A percentile compares a stretch with the other conserved stretches of the same genome.
These are phyloP conservation scores for Mycena indigotica DNA, from an alignment of 768 basidiomycete genomes.

Conservation along the genomic window DNA sequence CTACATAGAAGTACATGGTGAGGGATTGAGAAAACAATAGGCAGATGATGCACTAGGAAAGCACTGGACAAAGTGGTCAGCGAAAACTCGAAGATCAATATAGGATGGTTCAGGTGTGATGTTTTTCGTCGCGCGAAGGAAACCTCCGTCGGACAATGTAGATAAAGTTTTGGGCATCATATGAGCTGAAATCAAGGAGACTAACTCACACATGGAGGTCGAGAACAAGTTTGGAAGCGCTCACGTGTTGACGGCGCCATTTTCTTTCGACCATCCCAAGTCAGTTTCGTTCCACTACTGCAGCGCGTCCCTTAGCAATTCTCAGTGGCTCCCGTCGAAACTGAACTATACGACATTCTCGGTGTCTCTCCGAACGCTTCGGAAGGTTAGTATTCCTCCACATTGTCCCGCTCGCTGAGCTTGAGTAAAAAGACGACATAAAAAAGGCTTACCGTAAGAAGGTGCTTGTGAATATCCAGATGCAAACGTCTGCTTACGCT, in stretches of 20 bases:
- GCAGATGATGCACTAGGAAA: conserved; percentile 3
- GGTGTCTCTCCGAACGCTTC: conserved; percentile 70
- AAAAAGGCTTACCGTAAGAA: conserved; percentile 94
- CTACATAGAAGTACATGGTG: conserved; percentile 34
- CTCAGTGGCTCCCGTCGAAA: conserved; percentile 50
- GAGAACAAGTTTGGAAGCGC: conserved; percentile 3
- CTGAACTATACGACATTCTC: conserved; percentile 84
- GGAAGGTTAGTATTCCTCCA: conserved; percentile 53
- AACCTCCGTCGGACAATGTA: conserved; percentile 84
- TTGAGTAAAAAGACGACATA: conserved; percentile 83
- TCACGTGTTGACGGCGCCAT: conserved; percentile 5
- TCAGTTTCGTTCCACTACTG: background rate
- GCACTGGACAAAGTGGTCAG: conserved; percentile 25
- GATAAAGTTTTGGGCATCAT: conserved; percentile 78
- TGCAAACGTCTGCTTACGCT: conserved; percentile 24
- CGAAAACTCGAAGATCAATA: background rate
- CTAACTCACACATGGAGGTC: conserved; percentile 20
- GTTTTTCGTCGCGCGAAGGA: conserved; percentile 52
- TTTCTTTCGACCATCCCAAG: conserved; percentile 6
- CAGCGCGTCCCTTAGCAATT: background rate
- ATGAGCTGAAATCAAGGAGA: conserved; percentile 8
- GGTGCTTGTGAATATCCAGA: conserved; percentile 46
- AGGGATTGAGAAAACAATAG: conserved; percentile 19
- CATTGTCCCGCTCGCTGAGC: conserved; percentile 14
- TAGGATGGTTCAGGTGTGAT: conserved; percentile 13